These are phyloP conservation scores for Monilinia laxa DNA, from an alignment of 2,329 filamentous ascomycete species.

Conservation along the genomic window DNA sequence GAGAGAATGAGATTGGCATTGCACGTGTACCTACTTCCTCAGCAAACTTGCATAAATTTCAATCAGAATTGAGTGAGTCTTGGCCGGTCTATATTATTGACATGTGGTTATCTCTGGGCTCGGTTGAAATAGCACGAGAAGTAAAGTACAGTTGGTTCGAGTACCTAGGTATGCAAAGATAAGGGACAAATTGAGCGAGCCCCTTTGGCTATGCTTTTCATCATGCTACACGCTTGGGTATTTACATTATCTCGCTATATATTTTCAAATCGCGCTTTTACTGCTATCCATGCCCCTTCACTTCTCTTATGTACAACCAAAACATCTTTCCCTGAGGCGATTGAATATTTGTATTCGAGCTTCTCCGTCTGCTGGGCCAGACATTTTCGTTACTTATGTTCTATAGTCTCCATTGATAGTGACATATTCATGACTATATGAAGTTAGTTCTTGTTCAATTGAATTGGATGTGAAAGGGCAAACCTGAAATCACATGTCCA, in stretches of 20 bases:
- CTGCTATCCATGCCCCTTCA: not conserved
- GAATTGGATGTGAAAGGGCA: constrained; percentile 42
- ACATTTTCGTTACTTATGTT: constrained; percentile 45
- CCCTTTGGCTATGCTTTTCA: not conserved
- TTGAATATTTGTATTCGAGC: not conserved
- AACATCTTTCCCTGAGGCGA: not conserved
- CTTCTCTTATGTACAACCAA: not conserved
- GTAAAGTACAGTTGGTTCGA: not conserved
- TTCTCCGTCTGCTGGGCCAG: not conserved
- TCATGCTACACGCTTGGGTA: constrained; percentile 15
- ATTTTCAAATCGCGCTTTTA: not conserved
- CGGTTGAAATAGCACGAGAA: not conserved
- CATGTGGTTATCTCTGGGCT: not conserved
- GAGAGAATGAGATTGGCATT: constrained; percentile 20
- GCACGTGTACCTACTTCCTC: not conserved
- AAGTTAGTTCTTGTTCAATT: constrained; percentile 25
- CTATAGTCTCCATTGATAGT: constrained; percentile 67
- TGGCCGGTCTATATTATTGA: not conserved
- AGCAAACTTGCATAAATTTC: not conserved
- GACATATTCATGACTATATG: constrained; percentile 61
- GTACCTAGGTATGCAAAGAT: not conserved
- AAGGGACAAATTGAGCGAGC: not conserved
- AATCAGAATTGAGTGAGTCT: not conserved
- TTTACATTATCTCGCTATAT: constrained; percentile 9
- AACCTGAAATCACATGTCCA: constrained; percentile 89